Conservation (phyloP, 306 rosid genomes). For the Crotalaria pallida region DNA sequence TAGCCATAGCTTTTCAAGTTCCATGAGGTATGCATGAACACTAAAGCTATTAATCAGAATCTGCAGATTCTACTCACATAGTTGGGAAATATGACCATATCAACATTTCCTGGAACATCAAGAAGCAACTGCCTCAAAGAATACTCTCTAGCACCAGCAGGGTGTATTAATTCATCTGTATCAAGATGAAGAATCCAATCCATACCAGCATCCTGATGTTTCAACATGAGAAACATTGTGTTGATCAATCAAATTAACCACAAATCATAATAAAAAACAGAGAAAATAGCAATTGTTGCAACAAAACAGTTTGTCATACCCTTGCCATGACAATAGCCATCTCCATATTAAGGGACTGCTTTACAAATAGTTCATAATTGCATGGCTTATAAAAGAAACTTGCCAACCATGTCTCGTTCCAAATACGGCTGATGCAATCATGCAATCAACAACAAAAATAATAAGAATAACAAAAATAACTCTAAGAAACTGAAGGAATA, state of each 20-base stretch:
- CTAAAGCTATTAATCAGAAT: background rate
- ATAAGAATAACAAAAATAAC: conserved; percentile 14
- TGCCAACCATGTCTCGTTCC: conserved; percentile 98
- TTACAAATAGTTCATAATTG: conserved; percentile 96
- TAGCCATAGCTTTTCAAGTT: conserved; percentile 3
- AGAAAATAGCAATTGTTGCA: background rate
- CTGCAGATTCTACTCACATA: conserved; percentile 58
- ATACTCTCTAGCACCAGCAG: conserved; percentile 87
- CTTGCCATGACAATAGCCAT: conserved; percentile 97
- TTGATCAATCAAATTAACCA: background rate
- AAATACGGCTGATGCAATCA: conserved; percentile 75
- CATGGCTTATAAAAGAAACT: conserved; percentile 98
- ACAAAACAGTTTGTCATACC: conserved; percentile 50
- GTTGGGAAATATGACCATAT: conserved; percentile 94
- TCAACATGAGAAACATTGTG: conserved; percentile 19
- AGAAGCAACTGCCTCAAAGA: conserved; percentile 87
- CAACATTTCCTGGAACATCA: conserved; percentile 86
- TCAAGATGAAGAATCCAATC: conserved; percentile 98
- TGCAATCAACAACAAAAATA: conserved; percentile 20
- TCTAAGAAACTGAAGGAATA: background rate
- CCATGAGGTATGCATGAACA: conserved; percentile 10
- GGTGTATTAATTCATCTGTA: conserved; percentile 90
- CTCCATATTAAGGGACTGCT: conserved; percentile 99
- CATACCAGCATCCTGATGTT: conserved; percentile 77
- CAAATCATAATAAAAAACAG: background rate